Conservation (phyloP, 208 protist species). For the Leishmania major region DNA sequence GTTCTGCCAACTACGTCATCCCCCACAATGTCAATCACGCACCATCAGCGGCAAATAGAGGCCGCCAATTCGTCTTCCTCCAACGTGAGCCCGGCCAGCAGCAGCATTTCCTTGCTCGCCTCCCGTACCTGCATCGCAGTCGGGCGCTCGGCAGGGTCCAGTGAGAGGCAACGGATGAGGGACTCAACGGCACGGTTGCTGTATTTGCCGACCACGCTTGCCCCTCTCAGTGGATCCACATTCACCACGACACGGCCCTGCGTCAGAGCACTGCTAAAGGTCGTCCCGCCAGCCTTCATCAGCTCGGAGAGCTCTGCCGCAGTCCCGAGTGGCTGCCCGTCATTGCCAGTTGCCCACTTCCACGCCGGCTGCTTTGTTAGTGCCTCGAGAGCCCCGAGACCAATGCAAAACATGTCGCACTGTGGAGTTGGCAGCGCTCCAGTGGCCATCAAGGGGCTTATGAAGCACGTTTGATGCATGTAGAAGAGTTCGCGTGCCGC, state of each 20-base stretch:
- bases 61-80: conserved; percentile 1
- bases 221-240: neutral
- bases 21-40: neutral
- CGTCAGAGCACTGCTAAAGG: conserved; percentile 14
- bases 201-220: neutral
- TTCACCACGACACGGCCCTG: conserved; percentile 12
- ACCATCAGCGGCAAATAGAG: neutral
- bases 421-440: conserved; percentile 38
- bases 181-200: neutral
- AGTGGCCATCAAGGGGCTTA: conserved; percentile 63
- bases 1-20: neutral
- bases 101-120: neutral
- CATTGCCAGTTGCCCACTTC: conserved; percentile 31
- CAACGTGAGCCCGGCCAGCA: neutral
- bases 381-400: conserved; percentile 54
- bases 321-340: conserved; percentile 6
- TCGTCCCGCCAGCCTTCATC: conserved; percentile 4
- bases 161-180: conserved; percentile 5
- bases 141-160: conserved; percentile 5
- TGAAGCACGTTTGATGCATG: conserved; percentile 44
- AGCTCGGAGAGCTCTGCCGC: conserved; percentile 21
- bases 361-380: conserved; percentile 32
- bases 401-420: conserved; percentile 75
- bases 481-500: conserved; percentile 22
- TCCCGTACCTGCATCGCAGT: conserved; percentile 9